A percentile compares a stretch with the other conserved stretches of the same genome.
Evolutionary conservation across 176 grass and related monocot species (phyloP).

Genomic region (Dendrocalamus sinicus): DNA sequence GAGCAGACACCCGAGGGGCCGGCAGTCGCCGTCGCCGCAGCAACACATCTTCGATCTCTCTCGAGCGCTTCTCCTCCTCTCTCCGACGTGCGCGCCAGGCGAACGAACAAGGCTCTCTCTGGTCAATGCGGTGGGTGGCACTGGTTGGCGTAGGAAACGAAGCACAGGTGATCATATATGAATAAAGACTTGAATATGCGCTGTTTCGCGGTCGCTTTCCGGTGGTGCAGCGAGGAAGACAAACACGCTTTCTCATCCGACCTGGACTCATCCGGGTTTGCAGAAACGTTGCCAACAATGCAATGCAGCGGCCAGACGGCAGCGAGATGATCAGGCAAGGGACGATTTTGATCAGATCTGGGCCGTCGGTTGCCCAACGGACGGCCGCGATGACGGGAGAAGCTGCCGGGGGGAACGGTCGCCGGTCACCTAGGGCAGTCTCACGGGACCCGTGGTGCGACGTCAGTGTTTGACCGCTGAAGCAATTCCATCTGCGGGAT

Average conservation of each 20-base stretch:
- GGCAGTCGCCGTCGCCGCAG: conserved; percentile 51
- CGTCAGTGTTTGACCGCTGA: conserved; percentile 23
- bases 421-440: not conserved
- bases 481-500: not conserved
- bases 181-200: not conserved
- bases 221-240: not conserved
- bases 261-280: not conserved
- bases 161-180: not conserved
- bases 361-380: not conserved
- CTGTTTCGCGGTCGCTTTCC: conserved; percentile 31
- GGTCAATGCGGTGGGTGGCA: not conserved
- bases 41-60: conserved; percentile 41
- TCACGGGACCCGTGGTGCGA: not conserved
- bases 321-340: not conserved
- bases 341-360: not conserved
- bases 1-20: conserved; percentile 62
- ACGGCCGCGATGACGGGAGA: not conserved
- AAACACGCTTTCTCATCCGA: conserved; percentile 44
- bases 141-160: not conserved
- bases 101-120: not conserved
- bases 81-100: not conserved
- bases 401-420: not conserved
- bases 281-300: not conserved
- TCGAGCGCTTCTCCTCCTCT: not conserved
- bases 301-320: not conserved